Percentiles rank a stretch among this genome's conserved stretches.
Conservation (phyloP, 164 flowering plant species). For the Chimonanthus salicifolius region DNA sequence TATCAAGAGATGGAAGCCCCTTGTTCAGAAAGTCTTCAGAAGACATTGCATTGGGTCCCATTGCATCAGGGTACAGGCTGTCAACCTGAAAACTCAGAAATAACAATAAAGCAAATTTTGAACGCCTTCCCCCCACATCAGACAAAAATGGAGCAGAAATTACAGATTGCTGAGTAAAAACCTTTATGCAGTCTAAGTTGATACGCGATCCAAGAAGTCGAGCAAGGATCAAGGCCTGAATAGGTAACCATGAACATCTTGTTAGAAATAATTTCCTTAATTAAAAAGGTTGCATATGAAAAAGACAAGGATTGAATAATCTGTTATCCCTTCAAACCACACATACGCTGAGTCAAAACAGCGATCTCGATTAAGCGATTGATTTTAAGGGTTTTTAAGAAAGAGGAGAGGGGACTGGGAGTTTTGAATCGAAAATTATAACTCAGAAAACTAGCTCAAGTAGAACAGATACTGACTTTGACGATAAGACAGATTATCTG, state of each 20-base stretch:
- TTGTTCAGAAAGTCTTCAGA: constrained; percentile 48
- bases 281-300: neutral
- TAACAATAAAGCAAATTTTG: neutral
- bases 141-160: neutral
- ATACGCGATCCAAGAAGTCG: constrained; percentile 75
- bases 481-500: too few species aligned
- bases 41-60: constrained; percentile 65
- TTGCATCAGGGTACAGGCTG: constrained; percentile 76
- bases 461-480: too few species aligned
- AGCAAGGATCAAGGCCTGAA: constrained; percentile 83
- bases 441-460: too few species aligned
- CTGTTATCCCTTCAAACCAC: too few species aligned
- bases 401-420: too few species aligned
- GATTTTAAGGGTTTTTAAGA: too few species aligned
- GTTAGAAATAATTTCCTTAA: neutral
- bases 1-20: constrained; percentile 61
- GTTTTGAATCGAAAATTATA: too few species aligned
- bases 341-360: too few species aligned
- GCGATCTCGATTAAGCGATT: too few species aligned
- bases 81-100: constrained; percentile 48
- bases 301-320: neutral
- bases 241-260: neutral
- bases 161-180: constrained; percentile 7
- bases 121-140: neutral
- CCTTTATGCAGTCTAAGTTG: constrained; percentile 58